phyloP scores from a whole-genome alignment of 2,329 filamentous ascomycete genomes.

The Cladosporium sp. region DNA sequence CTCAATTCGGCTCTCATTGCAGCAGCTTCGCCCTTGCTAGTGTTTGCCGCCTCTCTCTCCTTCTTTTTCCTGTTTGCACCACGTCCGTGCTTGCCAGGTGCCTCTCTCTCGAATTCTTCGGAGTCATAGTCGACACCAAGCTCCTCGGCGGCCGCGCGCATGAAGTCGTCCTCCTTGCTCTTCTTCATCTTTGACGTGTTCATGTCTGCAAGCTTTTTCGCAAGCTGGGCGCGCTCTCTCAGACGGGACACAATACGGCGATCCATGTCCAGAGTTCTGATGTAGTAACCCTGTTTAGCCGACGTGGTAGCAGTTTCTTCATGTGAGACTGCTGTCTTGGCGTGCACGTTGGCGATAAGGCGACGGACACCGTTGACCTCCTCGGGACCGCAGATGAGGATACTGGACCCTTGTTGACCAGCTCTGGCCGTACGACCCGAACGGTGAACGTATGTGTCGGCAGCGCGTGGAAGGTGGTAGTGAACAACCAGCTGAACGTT shows the following conservation, averaged over 20 bases:
- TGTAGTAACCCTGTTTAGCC: constrained; percentile 60
- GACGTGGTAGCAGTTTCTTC: constrained; percentile 50
- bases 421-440: constrained; percentile 93
- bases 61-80: constrained; percentile 74
- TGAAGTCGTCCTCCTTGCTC: constrained; percentile 79
- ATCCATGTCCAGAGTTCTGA: constrained; percentile 81
- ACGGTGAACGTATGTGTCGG: constrained; percentile 92
- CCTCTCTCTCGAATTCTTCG: constrained; percentile 73
- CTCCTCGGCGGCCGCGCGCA: constrained; percentile 83
- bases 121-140: constrained; percentile 92
- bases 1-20: constrained; percentile 72
- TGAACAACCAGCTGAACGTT: constrained; percentile 87
- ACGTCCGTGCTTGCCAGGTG: constrained; percentile 59
- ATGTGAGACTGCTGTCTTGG: constrained; percentile 48
- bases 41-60: constrained; percentile 66
- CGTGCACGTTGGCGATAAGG: constrained; percentile 85
- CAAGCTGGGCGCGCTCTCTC: constrained; percentile 73
- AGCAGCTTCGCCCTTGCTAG: constrained; percentile 74
- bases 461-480: constrained; percentile 89
- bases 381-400: constrained; percentile 87
- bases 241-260: constrained; percentile 74
- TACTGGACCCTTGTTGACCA: constrained; percentile 72
- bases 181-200: constrained; percentile 84
- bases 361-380: constrained; percentile 83
- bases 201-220: constrained; percentile 86